phyloP scores from a whole-genome alignment of 2,329 filamentous ascomycete genomes.

The Beauveria medogensis region DNA sequence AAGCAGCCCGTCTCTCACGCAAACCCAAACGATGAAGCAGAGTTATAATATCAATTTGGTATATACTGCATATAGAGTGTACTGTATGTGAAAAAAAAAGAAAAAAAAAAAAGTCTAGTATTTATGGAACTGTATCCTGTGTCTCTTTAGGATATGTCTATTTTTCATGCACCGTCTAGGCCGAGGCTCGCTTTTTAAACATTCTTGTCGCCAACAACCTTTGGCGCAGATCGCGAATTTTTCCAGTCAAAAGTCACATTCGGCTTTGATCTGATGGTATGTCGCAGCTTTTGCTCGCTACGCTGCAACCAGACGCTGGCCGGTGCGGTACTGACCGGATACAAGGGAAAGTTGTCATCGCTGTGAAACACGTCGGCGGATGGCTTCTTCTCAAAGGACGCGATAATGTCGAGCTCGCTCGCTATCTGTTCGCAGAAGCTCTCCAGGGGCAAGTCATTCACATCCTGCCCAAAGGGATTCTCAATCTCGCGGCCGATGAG shows the following conservation, averaged over 20 bases:
- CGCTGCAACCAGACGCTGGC: slow-evolving; percentile 31
- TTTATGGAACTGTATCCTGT: not conserved
- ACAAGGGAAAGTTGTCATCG: slow-evolving; percentile 44
- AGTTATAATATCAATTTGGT: not conserved
- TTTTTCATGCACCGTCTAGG: not conserved
- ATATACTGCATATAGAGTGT: not conserved
- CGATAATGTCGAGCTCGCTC: slow-evolving; percentile 66
- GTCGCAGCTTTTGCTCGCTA: slow-evolving; percentile 31
- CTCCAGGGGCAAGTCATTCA: slow-evolving; percentile 74
- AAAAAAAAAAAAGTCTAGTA: not conserved
- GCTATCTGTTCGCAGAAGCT: slow-evolving; percentile 68
- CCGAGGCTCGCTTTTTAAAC: not conserved
- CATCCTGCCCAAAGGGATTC: slow-evolving; percentile 76
- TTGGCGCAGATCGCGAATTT: slow-evolving; percentile 10
- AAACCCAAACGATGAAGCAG: not conserved
- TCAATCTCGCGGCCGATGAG: slow-evolving; percentile 75
- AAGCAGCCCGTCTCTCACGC: slow-evolving; percentile 9
- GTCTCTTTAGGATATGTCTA: not conserved
- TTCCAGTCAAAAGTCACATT: slow-evolving; percentile 26
- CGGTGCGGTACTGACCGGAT: slow-evolving; percentile 40
- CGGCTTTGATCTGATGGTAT: slow-evolving; percentile 34
- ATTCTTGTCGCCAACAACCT: not conserved
- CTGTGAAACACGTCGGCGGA: slow-evolving; percentile 25
- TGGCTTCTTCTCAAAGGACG: slow-evolving; percentile 36
- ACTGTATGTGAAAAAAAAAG: not conserved